phyloP scores from a whole-genome alignment of 257 asterid species.

The Solanum chiquidenum region DNA sequence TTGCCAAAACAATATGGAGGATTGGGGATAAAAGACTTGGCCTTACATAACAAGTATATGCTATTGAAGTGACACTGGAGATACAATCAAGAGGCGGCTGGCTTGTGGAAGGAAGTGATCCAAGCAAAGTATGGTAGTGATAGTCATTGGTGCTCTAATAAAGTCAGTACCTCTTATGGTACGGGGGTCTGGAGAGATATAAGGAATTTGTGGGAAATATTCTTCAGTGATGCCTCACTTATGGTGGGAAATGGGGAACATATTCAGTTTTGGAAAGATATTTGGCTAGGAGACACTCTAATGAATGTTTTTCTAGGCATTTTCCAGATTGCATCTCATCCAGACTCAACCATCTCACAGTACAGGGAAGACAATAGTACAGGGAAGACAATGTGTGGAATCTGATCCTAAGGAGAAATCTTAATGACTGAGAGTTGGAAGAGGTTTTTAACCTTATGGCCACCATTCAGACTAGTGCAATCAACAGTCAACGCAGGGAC shows the following conservation, averaged over 20 bases:
- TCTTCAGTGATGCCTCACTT: background rate
- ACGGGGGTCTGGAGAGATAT: too few species aligned
- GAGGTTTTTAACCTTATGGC: background rate
- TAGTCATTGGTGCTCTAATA: too few species aligned
- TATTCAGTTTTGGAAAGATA: background rate
- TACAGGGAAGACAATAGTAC: background rate
- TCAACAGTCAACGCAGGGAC: background rate
- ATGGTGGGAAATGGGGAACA: background rate
- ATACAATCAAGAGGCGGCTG: too few species aligned
- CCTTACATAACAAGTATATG: too few species aligned
- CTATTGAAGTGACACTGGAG: too few species aligned
- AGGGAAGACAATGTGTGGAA: background rate
- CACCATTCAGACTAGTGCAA: background rate
- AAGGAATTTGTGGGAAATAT: too few species aligned
- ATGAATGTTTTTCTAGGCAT: background rate
- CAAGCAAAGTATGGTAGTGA: too few species aligned
- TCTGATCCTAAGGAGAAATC: background rate
- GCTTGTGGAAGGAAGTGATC: too few species aligned
- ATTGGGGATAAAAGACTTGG: too few species aligned
- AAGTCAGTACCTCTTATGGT: too few species aligned
- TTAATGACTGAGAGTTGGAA: background rate
- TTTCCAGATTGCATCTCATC: background rate
- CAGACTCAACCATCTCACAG: background rate
- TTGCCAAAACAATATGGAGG: too few species aligned
- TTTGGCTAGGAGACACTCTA: background rate